Evolutionary conservation across 2,329 filamentous ascomycete genomes (phyloP), one percentile per base, ranked within the genome.

Genomic region (Neospermospora avenae): DNA sequence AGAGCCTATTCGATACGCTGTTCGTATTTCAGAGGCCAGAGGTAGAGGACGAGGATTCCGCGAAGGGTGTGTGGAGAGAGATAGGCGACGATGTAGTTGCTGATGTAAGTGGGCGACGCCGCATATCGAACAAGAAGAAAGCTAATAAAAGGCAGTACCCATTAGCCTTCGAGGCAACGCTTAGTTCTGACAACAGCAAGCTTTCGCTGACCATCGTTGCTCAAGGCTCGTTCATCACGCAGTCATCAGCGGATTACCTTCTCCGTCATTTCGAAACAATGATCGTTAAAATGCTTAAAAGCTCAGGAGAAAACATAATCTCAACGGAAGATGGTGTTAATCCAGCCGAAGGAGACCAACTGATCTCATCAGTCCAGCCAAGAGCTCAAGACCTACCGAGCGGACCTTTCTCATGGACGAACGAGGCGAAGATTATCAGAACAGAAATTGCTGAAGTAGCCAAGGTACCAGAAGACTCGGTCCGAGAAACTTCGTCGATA

Each of bases 1-100:
- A 82, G 44, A 78, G 83, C 0, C 74, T 93, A 2, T 96, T 97
- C 69, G 88, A 96, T 61, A 87, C 81, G 0, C 77, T 97, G 1
- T 96, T 97, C 66, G 88, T 91, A 0, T 96, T 93, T 70, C 89
- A 96, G 68, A 78, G 81, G 37, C 77, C 83, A 2, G 62, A 67
- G 8, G 67, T 73, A 0, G 63, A 69, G 0, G 60, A 68, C 0
- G 58, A 69, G 0, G 45, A 61, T 1, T 69, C 68, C n/a, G 63
- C 72, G 3, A 67, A 74, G 2, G 58, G 67, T 1, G 66, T 85
- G 1, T 93, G 90, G 87, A 75, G 74, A 0, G 69, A 81, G 10
- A 61, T 80, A 2, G 77, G 83, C 20, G 79, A 78, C 1, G 71
- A 76, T 3, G 74, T 74, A 3, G 66, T 75, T 28, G 63, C 74